Conservation (phyloP, 78 protist species). For the Dictyostelium intermedium region DNA sequence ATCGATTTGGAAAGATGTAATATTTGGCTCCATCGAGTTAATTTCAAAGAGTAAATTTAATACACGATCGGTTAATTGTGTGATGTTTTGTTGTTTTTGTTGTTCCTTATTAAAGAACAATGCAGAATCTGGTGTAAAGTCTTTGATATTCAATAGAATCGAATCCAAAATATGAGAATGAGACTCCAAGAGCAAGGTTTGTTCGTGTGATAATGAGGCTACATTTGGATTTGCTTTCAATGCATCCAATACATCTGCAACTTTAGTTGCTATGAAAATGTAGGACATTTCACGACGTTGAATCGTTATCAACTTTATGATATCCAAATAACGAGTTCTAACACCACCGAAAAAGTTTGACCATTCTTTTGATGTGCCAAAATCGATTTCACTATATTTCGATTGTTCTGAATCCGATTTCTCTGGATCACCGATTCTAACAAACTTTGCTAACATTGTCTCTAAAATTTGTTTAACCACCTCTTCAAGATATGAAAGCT, state of each 20-base stretch:
- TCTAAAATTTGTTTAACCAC: not conserved
- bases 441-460: not conserved
- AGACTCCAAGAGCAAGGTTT: conserved; percentile 37
- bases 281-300: conserved; percentile 4
- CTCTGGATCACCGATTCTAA: conserved; percentile 60
- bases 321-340: not conserved
- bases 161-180: conserved; percentile 11
- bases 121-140: not conserved
- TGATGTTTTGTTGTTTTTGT: not conserved
- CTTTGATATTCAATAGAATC: not conserved
- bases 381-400: conserved; percentile 36
- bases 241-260: not conserved
- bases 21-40: conserved; percentile 16
- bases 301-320: conserved; percentile 15
- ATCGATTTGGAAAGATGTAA: conserved; percentile 70
- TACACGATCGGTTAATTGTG: conserved; percentile 3
- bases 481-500: not conserved
- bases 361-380: conserved; percentile 63
- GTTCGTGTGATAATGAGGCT: conserved; percentile 31
- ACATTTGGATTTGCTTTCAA: not conserved
- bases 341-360: conserved; percentile 24
- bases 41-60: conserved; percentile 1
- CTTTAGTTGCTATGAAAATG: not conserved
- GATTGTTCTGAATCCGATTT: not conserved
- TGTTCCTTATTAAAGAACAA: not conserved